phyloP scores from a whole-genome alignment of 2,329 filamentous ascomycete genomes.

The Venturia effusa region DNA sequence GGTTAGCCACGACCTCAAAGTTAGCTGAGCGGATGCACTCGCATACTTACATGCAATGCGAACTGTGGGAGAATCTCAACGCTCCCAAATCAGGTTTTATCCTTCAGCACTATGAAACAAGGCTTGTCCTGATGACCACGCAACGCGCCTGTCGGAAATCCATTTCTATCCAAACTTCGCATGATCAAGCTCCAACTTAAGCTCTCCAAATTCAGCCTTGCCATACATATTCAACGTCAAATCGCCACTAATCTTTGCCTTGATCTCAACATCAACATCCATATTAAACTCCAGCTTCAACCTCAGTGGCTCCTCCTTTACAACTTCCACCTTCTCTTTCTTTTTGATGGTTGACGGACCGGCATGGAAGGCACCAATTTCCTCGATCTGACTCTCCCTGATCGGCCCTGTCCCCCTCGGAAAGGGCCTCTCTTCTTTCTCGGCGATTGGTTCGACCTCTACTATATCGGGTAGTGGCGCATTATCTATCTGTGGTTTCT shows the following conservation, averaged over 20 bases:
- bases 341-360: not conserved
- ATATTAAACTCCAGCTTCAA: conserved; percentile 49
- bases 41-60: too few relatives aligned
- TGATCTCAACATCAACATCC: conserved; percentile 52
- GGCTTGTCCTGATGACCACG: too few relatives aligned
- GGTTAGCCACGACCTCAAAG: too few relatives aligned
- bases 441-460: not conserved
- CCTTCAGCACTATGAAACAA: too few relatives aligned
- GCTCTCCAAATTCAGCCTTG: conserved; percentile 1
- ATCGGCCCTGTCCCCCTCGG: not conserved
- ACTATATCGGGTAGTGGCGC: not conserved
- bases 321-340: conserved; percentile 5
- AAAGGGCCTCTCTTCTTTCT: conserved; percentile 1
- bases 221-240: conserved; percentile 35
- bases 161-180: conserved; percentile 3
- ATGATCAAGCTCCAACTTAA: not conserved
- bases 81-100: too few relatives aligned
- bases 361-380: not conserved
- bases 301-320: conserved; percentile 40
- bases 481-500: not conserved
- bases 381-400: not conserved
- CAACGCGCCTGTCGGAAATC: too few relatives aligned
- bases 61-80: too few relatives aligned
- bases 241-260: conserved; percentile 55
- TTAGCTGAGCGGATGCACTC: too few relatives aligned